Evolutionary conservation across 208 protist genomes (phyloP).

Genomic region (Porcisia deanei): DNA sequence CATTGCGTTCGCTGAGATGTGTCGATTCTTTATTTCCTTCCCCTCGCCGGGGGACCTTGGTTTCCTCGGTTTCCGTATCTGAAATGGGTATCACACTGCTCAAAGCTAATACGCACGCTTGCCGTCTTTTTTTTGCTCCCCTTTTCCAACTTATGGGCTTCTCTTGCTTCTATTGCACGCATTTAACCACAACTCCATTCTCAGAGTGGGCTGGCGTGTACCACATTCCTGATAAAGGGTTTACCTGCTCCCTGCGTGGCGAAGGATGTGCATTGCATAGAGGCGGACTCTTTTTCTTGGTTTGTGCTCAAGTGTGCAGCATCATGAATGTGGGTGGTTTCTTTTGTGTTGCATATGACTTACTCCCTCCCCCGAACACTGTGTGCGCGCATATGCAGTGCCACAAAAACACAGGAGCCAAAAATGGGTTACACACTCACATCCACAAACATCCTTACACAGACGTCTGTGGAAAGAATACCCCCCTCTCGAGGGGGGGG

Average conservation of each 20-base stretch:
- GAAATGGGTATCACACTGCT: neutral
- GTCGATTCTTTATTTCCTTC: neutral
- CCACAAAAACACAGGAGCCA: neutral
- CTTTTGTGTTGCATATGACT: neutral
- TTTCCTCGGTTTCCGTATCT: neutral
- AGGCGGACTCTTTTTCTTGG: neutral
- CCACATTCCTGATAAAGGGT: neutral
- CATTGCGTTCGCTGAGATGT: neutral
- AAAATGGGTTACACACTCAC: neutral
- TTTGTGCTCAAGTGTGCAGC: neutral
- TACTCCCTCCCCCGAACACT: neutral
- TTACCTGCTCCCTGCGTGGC: neutral
- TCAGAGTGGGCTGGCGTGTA: neutral
- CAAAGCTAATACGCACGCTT: neutral
- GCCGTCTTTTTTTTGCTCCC: neutral
- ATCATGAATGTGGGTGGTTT: neutral
- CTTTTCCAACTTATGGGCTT: slow-evolving; percentile 2
- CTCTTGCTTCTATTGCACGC: neutral
- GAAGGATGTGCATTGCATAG: neutral
- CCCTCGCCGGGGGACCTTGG: neutral
- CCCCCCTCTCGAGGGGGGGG: no score
- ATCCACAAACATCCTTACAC: neutral
- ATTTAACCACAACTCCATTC: neutral
- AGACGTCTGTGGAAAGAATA: neutral
- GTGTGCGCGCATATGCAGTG: neutral